Evolutionary conservation across 1,284 basidiomycete genomes (phyloP), one percentile per base, ranked within the genome.

Genomic region (Naganishia liquefaciens): DNA sequence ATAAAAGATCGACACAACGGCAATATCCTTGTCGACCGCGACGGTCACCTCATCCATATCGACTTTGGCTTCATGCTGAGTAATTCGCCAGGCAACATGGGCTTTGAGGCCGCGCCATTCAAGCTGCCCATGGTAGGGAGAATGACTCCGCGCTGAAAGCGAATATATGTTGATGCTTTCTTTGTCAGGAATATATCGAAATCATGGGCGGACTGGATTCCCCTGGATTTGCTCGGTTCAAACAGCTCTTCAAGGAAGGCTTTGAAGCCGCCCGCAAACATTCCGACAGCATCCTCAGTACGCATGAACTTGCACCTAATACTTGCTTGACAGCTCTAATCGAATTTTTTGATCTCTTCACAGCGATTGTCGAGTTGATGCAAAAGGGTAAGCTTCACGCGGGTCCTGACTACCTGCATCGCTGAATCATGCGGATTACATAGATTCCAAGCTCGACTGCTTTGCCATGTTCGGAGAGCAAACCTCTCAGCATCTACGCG

Each of bases 1-100:
- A 91, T 99, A 79, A 99, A 99, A 79, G 95, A 99, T 79, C 86
- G 96, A 27, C 96, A 99, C 76, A 99, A 99, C 73, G 96, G 96
- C 52, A 99, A 99, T 76, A 99, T 99, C 66, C 84, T 99, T 4
- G 82, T 99, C 43, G 96, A 99, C 77, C 86, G 91, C 60, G 91
- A 96, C 54, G 96, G 96, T 0, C 94, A 96, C 72, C 81, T 77
- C 46, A 77, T 79, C 53, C 76, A 98, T 77, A 98, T 98, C 70
- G 96, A 99, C 79, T 99, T 99, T 77, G 96, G 96, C 0, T 99
- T 99, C 81, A 96, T 99, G 84, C 84, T 99, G 58, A 91, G 89
- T 43, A 96, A 97, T 77, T 93, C 93, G 5, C 96, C 96, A 0
- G 81, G 81, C 6, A 96, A 94, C 74, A 90, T 99, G 69, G 92